Percentiles rank a stretch among this genome's conserved stretches.
phyloP scores from a whole-genome alignment of 306 rosid species.

The Prunus padus region DNA sequence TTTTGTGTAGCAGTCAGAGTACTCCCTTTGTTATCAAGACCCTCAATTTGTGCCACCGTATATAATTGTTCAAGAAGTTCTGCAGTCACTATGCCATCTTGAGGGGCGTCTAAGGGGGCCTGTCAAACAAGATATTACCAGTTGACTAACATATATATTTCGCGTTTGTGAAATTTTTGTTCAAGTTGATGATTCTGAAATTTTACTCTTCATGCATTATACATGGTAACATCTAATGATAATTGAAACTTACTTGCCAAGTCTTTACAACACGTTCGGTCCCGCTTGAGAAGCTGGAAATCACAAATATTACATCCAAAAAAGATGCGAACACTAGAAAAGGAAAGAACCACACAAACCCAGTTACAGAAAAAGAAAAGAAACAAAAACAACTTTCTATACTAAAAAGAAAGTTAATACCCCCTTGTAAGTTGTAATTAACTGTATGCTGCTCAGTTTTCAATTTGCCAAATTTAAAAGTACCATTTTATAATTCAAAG shows the following conservation, averaged over 20 bases:
- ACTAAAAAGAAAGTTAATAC: no score
- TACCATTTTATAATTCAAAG: no score
- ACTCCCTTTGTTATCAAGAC: constrained; percentile 24
- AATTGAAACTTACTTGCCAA: constrained; percentile 79
- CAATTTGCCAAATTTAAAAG: no score
- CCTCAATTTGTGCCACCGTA: constrained; percentile 30
- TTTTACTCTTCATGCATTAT: background rate
- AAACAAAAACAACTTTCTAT: background rate
- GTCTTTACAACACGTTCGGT: constrained; percentile 95
- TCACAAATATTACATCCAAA: no score
- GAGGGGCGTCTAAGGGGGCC: constrained; percentile 57
- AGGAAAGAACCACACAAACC: no score
- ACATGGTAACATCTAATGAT: constrained; percentile 12
- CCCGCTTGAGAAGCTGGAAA: constrained; percentile 73
- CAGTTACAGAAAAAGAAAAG: background rate
- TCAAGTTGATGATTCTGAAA: background rate
- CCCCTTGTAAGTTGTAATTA: no score
- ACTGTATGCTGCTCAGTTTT: no score
- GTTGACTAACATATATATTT: constrained; percentile 1
- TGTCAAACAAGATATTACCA: constrained; percentile 31
- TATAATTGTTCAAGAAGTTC: constrained; percentile 68
- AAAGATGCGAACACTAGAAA: no score
- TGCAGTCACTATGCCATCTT: constrained; percentile 81
- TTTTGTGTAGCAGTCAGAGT: no score
- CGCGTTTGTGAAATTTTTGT: background rate